Evolutionary conservation across 2,329 filamentous ascomycete genomes (phyloP).

Genomic region (Colletotrichum endophyticum): DNA sequence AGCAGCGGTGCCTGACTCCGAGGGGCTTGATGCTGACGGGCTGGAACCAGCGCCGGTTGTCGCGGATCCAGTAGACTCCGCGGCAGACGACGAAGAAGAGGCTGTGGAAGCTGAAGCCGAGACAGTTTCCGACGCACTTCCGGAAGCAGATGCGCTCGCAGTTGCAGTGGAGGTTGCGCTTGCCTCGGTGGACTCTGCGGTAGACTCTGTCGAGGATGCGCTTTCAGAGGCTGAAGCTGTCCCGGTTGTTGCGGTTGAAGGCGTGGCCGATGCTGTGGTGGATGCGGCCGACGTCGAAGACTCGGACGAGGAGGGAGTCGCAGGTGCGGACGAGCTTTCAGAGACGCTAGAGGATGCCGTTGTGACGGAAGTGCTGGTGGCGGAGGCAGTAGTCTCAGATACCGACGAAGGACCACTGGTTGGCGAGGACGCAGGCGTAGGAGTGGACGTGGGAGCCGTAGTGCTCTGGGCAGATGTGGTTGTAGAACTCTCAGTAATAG

Average conservation of each 20-base stretch:
- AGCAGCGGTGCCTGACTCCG: background rate
- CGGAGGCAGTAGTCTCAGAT: background rate
- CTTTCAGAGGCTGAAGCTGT: background rate
- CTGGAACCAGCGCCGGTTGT: background rate
- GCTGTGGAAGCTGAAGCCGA: background rate
- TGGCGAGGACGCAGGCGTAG: background rate
- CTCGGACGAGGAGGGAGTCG: background rate
- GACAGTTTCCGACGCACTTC: background rate
- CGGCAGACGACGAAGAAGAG: background rate
- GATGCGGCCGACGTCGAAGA: background rate
- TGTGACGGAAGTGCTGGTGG: background rate
- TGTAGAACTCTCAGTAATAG: constrained; percentile 4
- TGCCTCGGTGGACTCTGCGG: background rate
- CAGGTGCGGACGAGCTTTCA: background rate
- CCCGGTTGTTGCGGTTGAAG: background rate
- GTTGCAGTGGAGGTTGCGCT: background rate
- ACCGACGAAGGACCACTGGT: constrained; percentile 1
- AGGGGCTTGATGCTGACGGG: background rate
- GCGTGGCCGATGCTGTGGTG: background rate
- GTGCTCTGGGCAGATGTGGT: background rate
- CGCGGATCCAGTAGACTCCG: background rate
- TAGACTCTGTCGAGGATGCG: background rate
- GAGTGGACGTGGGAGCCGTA: background rate
- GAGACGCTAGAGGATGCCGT: background rate
- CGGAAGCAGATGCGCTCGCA: background rate